These are phyloP conservation scores for Triticum dicoccoides DNA, from an alignment of 176 grass and related monocot species.

Conservation along the genomic window DNA sequence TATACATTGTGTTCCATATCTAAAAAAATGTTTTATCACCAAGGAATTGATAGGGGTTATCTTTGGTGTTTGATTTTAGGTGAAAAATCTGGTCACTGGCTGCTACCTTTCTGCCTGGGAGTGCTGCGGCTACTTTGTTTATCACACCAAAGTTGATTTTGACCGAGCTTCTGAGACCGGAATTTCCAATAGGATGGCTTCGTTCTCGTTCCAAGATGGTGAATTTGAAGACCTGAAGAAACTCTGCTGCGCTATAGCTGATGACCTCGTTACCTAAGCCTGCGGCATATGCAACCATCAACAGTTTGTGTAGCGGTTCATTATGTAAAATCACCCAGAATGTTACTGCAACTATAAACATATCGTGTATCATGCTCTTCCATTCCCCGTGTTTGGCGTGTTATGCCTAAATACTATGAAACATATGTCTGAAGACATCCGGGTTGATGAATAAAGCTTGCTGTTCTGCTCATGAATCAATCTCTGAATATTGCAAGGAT, in stretches of 20 bases:
- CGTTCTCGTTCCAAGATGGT: slow-evolving; percentile 30
- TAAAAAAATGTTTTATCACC: not conserved
- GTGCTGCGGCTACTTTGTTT: slow-evolving; percentile 64
- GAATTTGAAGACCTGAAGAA: slow-evolving; percentile 56
- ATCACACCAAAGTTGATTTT: slow-evolving; percentile 35
- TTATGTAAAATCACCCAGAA: slow-evolving; percentile 16
- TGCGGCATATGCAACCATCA: not conserved
- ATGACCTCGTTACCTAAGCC: slow-evolving; percentile 22
- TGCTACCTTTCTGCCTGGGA: slow-evolving; percentile 51
- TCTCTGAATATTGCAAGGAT: not conserved
- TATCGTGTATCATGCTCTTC: not conserved
- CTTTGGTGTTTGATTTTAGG: slow-evolving; percentile 21
- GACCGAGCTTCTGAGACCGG: slow-evolving; percentile 38
- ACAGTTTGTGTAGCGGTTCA: not conserved
- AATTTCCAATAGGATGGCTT: slow-evolving; percentile 49
- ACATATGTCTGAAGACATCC: not conserved
- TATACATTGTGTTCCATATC: not conserved
- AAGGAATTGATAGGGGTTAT: not conserved
- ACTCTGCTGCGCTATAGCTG: slow-evolving; percentile 34
- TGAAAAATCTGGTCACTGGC: slow-evolving; percentile 24
- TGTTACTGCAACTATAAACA: not conserved
- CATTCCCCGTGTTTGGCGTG: not conserved
- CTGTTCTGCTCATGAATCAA: not conserved
- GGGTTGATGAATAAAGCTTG: not conserved
- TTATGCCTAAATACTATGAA: not conserved